Evolutionary conservation across 345 rosid genomes (phyloP), one percentile per base, ranked within the genome.

Genomic region (Erucastrum elatum): DNA sequence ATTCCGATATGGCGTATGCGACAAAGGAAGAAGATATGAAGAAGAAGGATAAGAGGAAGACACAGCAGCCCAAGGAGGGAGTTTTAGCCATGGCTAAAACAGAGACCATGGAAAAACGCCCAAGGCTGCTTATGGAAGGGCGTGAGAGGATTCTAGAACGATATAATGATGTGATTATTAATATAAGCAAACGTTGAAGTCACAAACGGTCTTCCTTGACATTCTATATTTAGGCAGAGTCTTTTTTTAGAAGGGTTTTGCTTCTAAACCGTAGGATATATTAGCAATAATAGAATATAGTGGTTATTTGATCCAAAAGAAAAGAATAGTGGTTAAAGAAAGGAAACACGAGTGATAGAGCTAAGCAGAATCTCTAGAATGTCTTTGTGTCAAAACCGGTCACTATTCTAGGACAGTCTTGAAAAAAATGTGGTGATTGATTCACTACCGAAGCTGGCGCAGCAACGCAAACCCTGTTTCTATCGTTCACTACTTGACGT

Each of bases 51-150:
- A 85, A 3, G 68, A 81, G 70, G 41, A 83, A 70, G 90, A 70
- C 15, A 41, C 11, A 70, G 79, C 87, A 87, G 89, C 88, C 91
- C 5, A 75, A 85, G 91, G 87, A 84, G 77, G 64, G 71, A 83
- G 82, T 79, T 73, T 70, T 81, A 80, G 81, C 86, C 87, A 86
- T 90, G 64, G 68, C 66, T 59, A 55, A 80, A 65, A 79, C 72
- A 34, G 46, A 80, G 37, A 70, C 92, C 93, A 84, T 89, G 95
- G 92, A 75, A 3, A 33, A 67, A 62, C 74, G 81, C 83, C 92
- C 89, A 85, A 90, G 94, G 96, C 90, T 88, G 94, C 91, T 85
- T 83, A 81, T 80, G 70, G 84, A 71, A 78, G 77, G 72, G 77
- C 82, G 75, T 63, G 71, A 64, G 66, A 69, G 59, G 29, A 63